Conservation (phyloP, 768 basidiomycete genomes). For the Lactifluus rugatus region DNA sequence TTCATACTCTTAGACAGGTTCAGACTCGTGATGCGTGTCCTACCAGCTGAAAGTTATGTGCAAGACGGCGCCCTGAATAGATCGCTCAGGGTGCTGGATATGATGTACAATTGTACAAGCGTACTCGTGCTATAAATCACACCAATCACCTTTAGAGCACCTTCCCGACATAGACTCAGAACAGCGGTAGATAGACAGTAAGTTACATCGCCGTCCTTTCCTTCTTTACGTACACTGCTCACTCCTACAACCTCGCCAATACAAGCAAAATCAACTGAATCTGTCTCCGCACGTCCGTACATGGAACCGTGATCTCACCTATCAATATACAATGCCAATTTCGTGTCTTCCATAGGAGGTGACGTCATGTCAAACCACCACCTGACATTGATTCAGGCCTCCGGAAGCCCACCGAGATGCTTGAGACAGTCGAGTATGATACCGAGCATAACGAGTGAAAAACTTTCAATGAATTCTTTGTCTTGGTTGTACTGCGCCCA, state of each 20-base stretch:
- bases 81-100: too few relatives aligned
- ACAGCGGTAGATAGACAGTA: too few relatives aligned
- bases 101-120: too few relatives aligned
- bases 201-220: too few relatives aligned
- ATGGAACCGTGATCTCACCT: not conserved
- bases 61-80: too few relatives aligned
- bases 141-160: too few relatives aligned
- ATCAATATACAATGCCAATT: not conserved
- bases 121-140: too few relatives aligned
- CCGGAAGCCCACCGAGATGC: not conserved
- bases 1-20: too few relatives aligned
- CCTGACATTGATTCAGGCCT: not conserved
- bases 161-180: too few relatives aligned
- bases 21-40: too few relatives aligned
- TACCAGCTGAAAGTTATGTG: too few relatives aligned
- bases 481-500: constrained; percentile 26
- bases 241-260: not conserved
- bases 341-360: not conserved
- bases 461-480: not conserved
- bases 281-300: not conserved
- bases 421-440: not conserved
- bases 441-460: not conserved
- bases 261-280: not conserved
- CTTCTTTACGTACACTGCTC: not conserved
- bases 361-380: not conserved